Base-by-base conservation (phyloP, 768 basidiomycete species). In the Rhizopogon salebrosus region DNA sequence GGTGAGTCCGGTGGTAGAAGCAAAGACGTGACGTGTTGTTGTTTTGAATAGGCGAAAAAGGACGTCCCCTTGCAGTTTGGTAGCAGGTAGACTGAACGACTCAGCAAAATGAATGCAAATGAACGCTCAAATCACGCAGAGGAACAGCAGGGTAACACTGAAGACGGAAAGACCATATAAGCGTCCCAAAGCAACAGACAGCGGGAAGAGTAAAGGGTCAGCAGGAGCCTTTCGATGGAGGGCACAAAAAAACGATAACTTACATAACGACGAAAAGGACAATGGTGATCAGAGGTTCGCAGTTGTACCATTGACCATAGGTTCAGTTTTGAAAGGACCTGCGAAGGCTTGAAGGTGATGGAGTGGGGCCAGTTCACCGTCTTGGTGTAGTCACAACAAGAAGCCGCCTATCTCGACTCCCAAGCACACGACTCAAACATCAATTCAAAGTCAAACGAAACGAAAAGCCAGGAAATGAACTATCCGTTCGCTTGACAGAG, bases 91-190 rank as follows among this genome's bases (percentile, higher is more conserved):
- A 53, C 23, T 51, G 53, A 54, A 57, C 48, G 49, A 59, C 63
- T 48, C 60, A 48, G 56, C 42, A 22, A 53, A 55, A 57, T 58
- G 65, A 66, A 40, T 55, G 63, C 60, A 69, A 61, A 67, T 62
- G 68, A 63, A 67, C 45, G 62, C 55, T 68, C 58, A 64, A 62
- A 63, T 59, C 64, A 68, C 58, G 59, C 62, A 62, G 57, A 62
- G 57, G 56, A 48, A 60, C n/a, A 37, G 18, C 26, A 40, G 56
- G 42, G 53, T 49, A 60, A 35, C 50, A 64, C 57, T 46, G 57
- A 53, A 53, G 59, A 54, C 52, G 61, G 55, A 56, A 52, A 56
- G 45, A 54, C 50, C 62, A 56, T 38, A 51, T 55, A 46, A 56
- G 58, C 45, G 56, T 62, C 59, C 40, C 54, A 57, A 62, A 62